These are phyloP conservation scores for Quercus phellos DNA, from an alignment of 331 rosid genomes.

Conservation along the genomic window DNA sequence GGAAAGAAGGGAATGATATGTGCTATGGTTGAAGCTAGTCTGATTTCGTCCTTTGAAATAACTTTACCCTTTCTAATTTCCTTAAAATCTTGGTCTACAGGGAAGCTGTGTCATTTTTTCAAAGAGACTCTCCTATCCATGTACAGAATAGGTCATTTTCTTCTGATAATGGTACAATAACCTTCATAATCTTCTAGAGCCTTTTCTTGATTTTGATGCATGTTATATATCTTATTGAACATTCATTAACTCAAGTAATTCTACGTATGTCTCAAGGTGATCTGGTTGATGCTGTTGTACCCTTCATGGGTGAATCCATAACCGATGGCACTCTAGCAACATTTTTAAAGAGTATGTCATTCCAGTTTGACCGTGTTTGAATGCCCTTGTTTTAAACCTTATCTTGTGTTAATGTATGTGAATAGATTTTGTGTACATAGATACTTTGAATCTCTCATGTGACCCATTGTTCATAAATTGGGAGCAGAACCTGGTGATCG, in stretches of 20 bases:
- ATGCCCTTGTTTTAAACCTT: neutral
- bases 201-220: neutral
- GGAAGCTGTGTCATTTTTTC: constrained; percentile 2
- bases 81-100: neutral
- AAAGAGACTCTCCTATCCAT: neutral
- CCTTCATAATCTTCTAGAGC: neutral
- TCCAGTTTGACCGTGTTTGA: neutral
- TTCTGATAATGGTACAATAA: constrained; percentile 22
- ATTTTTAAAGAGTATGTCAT: constrained; percentile 49
- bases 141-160: constrained; percentile 13
- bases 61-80: neutral
- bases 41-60: neutral
- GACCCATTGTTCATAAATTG: neutral
- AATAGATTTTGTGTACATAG: neutral
- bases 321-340: constrained; percentile 56
- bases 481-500: constrained; percentile 59
- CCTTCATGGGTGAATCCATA: constrained; percentile 68
- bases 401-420: neutral
- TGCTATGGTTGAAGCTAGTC: neutral
- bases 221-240: neutral
- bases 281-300: constrained; percentile 56
- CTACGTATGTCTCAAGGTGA: constrained; percentile 27
- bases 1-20: neutral
- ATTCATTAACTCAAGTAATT: neutral
- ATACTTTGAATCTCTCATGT: constrained; percentile 10